These are phyloP conservation scores for Aegilops longissima DNA, from an alignment of 176 grass and related monocot species.

Conservation along the genomic window DNA sequence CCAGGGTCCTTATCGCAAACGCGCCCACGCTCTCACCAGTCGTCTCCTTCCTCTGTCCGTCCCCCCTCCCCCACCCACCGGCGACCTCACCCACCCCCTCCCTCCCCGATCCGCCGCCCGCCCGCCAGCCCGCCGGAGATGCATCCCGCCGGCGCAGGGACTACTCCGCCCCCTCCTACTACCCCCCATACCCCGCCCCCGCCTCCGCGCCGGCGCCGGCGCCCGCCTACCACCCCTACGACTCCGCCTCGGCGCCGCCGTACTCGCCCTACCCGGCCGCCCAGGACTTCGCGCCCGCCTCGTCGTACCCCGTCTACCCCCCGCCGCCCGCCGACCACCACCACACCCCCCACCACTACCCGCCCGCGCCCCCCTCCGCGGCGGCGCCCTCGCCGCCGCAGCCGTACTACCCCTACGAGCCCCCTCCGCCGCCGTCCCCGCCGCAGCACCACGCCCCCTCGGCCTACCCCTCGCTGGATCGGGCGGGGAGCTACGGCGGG, in stretches of 20 bases:
- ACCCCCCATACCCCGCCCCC: conserved; percentile 43
- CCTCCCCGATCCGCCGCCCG: conserved; percentile 20
- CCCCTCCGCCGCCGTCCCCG: conserved; percentile 32
- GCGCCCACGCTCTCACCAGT: neutral
- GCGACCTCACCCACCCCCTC: conserved; percentile 14
- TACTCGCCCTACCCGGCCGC: conserved; percentile 64
- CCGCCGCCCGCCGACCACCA: conserved; percentile 2
- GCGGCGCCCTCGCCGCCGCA: conserved; percentile 40
- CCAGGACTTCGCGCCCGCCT: conserved; percentile 26
- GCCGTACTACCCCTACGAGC: conserved; percentile 55
- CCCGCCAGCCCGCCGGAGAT: conserved; percentile 10
- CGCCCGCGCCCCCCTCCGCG: neutral
- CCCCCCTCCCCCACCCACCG: neutral
- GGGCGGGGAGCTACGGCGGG: conserved; percentile 32
- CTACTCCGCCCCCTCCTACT: conserved; percentile 45
- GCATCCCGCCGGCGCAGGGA: conserved; percentile 56
- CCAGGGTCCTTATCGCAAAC: neutral
- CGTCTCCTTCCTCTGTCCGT: neutral
- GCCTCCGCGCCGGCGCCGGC: conserved; percentile 10
- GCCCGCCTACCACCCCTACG: conserved; percentile 43
- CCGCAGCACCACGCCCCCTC: conserved; percentile 39
- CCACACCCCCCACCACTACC: conserved; percentile 37
- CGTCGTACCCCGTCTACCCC: conserved; percentile 51
- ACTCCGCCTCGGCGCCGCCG: conserved; percentile 70
- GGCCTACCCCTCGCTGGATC: conserved; percentile 64